phyloP scores from a whole-genome alignment of 2,329 filamentous ascomycete genomes.

The Alternaria sp. region DNA sequence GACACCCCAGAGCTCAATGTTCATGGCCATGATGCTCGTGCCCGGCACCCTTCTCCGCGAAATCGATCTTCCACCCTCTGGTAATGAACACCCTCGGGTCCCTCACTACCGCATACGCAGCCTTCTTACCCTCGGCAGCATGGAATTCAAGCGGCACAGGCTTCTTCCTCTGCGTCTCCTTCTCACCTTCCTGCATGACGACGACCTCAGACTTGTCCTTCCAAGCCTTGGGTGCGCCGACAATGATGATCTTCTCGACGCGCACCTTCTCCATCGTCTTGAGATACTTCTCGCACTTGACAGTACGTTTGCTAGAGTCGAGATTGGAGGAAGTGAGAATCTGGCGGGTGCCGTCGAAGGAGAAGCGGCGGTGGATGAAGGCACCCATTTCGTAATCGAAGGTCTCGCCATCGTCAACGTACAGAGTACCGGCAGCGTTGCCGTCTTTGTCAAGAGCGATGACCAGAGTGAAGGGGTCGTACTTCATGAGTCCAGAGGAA shows the following conservation, averaged over 20 bases:
- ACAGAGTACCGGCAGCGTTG: slow-evolving; percentile 80
- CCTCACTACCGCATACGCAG: slow-evolving; percentile 68
- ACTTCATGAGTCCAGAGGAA: slow-evolving; percentile 87
- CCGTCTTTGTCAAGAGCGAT: slow-evolving; percentile 72
- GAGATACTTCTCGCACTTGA: slow-evolving; percentile 74
- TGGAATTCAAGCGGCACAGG: slow-evolving; percentile 67
- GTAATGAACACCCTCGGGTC: slow-evolving; percentile 68
- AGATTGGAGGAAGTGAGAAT: slow-evolving; percentile 69
- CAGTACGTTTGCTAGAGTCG: slow-evolving; percentile 55
- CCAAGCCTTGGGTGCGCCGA: slow-evolving; percentile 80
- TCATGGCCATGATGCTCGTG: slow-evolving; percentile 34
- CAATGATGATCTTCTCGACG: slow-evolving; percentile 83
- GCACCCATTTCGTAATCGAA: slow-evolving; percentile 87
- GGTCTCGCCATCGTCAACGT: slow-evolving; percentile 91
- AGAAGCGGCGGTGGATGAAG: slow-evolving; percentile 85
- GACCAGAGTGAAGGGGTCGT: slow-evolving; percentile 92
- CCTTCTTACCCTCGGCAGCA: slow-evolving; percentile 59
- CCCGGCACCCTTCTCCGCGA: slow-evolving; percentile 38
- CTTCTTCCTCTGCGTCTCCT: slow-evolving; percentile 50
- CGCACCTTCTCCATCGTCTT: slow-evolving; percentile 78
- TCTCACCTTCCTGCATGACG: slow-evolving; percentile 66
- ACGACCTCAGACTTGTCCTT: slow-evolving; percentile 66
- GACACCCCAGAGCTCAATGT: slow-evolving; percentile 14
- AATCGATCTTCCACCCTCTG: slow-evolving; percentile 68
- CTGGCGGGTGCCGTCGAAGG: slow-evolving; percentile 61